Evolutionary conservation across 371 early-diverging fungal species (phyloP).

Genomic region (Sanchytrium tribonematis): DNA sequence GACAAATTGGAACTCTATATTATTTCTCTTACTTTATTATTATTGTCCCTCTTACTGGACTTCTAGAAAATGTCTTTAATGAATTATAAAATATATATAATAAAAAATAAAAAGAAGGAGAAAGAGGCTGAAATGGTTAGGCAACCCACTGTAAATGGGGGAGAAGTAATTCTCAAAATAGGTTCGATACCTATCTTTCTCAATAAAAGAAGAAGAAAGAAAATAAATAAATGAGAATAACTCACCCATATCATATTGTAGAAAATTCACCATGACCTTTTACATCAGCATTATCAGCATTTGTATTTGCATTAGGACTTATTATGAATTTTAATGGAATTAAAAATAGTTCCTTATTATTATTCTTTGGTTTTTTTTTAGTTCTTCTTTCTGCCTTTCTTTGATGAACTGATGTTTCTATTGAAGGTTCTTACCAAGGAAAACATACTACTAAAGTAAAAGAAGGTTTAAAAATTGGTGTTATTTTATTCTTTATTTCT

Average conservation of each 20-base stretch:
- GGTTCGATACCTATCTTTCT: neutral
- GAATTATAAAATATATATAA: conserved; percentile 6
- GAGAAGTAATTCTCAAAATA: neutral
- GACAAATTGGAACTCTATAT: conserved; percentile 23
- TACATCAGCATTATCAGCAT: neutral
- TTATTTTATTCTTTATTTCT: neutral
- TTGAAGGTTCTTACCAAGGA: neutral
- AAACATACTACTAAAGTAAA: neutral
- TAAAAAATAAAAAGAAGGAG: conserved; percentile 4
- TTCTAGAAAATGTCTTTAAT: conserved; percentile 4
- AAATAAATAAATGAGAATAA: neutral
- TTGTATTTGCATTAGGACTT: neutral
- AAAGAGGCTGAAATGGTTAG: neutral
- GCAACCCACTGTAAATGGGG: neutral
- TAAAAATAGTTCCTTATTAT: neutral
- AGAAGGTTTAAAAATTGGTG: neutral
- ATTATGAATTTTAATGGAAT: neutral
- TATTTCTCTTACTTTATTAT: conserved; percentile 26
- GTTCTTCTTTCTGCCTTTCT: neutral
- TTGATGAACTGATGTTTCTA: neutral
- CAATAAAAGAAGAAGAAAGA: neutral
- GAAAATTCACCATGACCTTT: neutral
- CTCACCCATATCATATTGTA: neutral
- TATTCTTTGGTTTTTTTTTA: neutral
- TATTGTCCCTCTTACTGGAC: conserved; percentile 15